Evolutionary conservation across 257 asterid species (phyloP).

Genomic region (Gentiana macrophylla): DNA sequence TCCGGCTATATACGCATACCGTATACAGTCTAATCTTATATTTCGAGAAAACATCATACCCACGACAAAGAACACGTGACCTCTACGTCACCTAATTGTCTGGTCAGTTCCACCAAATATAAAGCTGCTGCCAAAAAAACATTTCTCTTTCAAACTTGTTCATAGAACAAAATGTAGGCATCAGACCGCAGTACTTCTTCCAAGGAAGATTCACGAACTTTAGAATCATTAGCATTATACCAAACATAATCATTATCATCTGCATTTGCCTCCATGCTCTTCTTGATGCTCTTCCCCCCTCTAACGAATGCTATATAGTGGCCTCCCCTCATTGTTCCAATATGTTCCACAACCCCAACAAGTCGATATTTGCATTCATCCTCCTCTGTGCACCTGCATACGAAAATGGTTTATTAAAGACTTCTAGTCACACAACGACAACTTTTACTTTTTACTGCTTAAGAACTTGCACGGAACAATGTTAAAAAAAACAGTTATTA

Average conservation of each 20-base stretch:
- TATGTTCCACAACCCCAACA: conserved; percentile 81
- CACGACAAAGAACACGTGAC: too few species aligned
- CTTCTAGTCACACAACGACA: neutral
- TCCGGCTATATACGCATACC: too few species aligned
- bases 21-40: too few species aligned
- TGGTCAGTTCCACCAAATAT: conserved; percentile 16
- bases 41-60: too few species aligned
- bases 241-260: conserved; percentile 28
- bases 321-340: conserved; percentile 81
- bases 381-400: conserved; percentile 33
- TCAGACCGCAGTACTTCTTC: conserved; percentile 59
- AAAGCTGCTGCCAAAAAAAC: conserved; percentile 10
- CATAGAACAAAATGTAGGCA: conserved; percentile 84
- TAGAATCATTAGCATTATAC: conserved; percentile 72
- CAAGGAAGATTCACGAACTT: conserved; percentile 50
- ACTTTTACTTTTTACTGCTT: neutral
- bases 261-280: conserved; percentile 9
- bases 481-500: too few species aligned
- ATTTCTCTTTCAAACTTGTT: conserved; percentile 34
- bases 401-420: neutral
- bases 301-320: conserved; percentile 78
- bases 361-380: conserved; percentile 33
- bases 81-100: conserved; percentile 9
- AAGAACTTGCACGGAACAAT: neutral
- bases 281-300: conserved; percentile 17